Conservation (phyloP, 139 green algal genomes). For the Penium margaritaceum region DNA sequence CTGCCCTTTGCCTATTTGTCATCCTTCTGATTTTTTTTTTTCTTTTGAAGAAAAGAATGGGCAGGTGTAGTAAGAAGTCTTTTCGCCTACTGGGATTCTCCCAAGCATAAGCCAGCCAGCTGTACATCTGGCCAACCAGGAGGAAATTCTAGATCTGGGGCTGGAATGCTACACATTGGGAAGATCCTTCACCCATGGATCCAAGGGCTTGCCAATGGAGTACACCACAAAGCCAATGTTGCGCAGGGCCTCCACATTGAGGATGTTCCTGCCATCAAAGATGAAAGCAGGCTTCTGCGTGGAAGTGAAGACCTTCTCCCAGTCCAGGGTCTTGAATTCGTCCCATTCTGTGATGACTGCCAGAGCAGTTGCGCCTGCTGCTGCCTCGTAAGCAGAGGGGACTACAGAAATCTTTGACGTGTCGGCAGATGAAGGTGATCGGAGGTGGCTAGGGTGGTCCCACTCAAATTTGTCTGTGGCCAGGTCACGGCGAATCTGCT, state of each 20-base stretch:
- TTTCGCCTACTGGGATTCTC: too few relatives aligned
- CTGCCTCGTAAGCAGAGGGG: conserved; percentile 1
- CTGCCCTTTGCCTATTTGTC: too few relatives aligned
- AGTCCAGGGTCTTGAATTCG: conserved; percentile 87
- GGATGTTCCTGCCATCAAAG: conserved; percentile 95
- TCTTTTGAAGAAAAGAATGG: too few relatives aligned
- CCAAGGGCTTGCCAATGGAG: conserved; percentile 92
- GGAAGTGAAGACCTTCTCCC: conserved; percentile 68
- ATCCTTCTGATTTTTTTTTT: too few relatives aligned
- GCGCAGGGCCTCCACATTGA: conserved; percentile 80
- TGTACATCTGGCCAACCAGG: too few relatives aligned
- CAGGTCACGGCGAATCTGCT: conserved; percentile 43
- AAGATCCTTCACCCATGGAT: conserved; percentile 79
- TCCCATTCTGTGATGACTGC: conserved; percentile 96
- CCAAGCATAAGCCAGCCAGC: too few relatives aligned
- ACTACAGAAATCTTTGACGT: conserved; percentile 12
- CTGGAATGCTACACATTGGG: too few relatives aligned
- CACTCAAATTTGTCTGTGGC: conserved; percentile 44
- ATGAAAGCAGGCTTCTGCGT: conserved; percentile 97
- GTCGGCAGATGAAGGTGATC: too few relatives aligned
- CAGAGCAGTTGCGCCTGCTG: conserved; percentile 73
- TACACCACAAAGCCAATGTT: conserved; percentile 97
- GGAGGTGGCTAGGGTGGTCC: conserved; percentile 39
- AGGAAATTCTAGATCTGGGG: too few relatives aligned
- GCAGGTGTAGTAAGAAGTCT: too few relatives aligned